Base-by-base conservation (phyloP, 371 early-diverging fungal species). In the Coemansia sp. region DNA sequence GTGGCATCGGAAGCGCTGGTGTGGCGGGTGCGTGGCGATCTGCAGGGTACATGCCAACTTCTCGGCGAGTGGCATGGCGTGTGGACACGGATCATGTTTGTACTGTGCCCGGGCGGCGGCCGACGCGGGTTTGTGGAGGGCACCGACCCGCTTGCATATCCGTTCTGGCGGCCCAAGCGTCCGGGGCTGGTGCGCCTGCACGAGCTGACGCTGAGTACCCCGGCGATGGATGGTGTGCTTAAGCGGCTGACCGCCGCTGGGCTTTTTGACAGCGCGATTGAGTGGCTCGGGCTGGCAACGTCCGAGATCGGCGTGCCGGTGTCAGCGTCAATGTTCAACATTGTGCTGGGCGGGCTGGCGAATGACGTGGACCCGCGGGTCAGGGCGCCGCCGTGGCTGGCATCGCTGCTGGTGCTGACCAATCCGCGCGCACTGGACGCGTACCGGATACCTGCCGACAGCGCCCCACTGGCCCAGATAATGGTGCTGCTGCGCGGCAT, bases 81-180 rank as follows among this genome's bases (percentile, higher is more conserved):
- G 20, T 74, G 74, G 74, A 54, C 65, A 14, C 51, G 52, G 8
- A 40, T 54, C 1, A 74, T 74, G 69, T 50, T 38, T 14, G 9
- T 47, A 26, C 40, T 74, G 43, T 72, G 69, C n/a, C 69, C 65
- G 2, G 61, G 43, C 40, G 61, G 38, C 74, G 65, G 16, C 5
- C 35, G 53, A 33, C 71, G 63, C 33, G 57, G 42, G 26, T 66
- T 62, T 41, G 55, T 31, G 12, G 47, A 35, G 3, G 63, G 63
- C 40, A 47, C 14, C 3, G 62, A 69, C 49, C 40, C 33, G 40
- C 51, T 53, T 39, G 40, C 60, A 10, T 61, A 34, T 20, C 69
- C 74, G 20, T 74, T 54, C 41, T 69, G 74, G 69, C 69, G 74
- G 35, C 40, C 69, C 6, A 69, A 69, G 59, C 58, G 12, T 10